Evolutionary conservation across 139 green algal species (phyloP), one percentile per base, ranked within the genome.

Genomic region (Chlorella ohadii): DNA sequence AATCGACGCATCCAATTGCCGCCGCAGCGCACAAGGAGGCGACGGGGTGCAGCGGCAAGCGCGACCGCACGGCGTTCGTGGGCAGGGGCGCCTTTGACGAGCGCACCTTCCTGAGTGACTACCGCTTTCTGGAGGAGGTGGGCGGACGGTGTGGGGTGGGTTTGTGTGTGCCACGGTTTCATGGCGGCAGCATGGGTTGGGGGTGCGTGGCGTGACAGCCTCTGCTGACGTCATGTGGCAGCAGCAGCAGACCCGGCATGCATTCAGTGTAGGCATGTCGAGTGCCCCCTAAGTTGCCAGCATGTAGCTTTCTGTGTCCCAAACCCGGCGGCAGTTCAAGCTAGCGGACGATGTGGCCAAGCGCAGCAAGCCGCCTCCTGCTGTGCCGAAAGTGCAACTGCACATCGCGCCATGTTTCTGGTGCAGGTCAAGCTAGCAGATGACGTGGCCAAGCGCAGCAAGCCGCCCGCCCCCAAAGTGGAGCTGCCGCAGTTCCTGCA

Each of bases 51-150:
- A 84, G 36, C 34, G 88, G 88, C 72, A 90, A 91, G 72, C 66
- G 88, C 36, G 79, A 92, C 88, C 70, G 83, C 39, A 89, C 88
- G 28, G 88, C 70, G 1, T 91, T 90, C 81, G 78, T 91, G n/a
- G 74, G 81, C 17, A 64, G 86, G 36, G 76, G 65, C 47, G 44
- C 78, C 4, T 82, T 87, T 59, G 73, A 86, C 55, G 81, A 90
- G 39, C 51, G 76, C 34, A 72, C 64, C 28, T 65, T 90, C 31
- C 25, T 87, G 1, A 87, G 82, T 7, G 83, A 91, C 64, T 89
- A 89, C 61, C 79, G 67, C 36, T 86, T 91, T 74, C 63, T 91
- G 61, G 86, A 88, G 67, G 80, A 91, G 27, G 75, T 88, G 72
- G 3, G 51, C 15, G 51, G 51, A 11, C 11, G 44, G 44, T 55